These are phyloP conservation scores for Aspergillus sp. DNA, from an alignment of 2,329 filamentous ascomycete genomes.

Conservation along the genomic window DNA sequence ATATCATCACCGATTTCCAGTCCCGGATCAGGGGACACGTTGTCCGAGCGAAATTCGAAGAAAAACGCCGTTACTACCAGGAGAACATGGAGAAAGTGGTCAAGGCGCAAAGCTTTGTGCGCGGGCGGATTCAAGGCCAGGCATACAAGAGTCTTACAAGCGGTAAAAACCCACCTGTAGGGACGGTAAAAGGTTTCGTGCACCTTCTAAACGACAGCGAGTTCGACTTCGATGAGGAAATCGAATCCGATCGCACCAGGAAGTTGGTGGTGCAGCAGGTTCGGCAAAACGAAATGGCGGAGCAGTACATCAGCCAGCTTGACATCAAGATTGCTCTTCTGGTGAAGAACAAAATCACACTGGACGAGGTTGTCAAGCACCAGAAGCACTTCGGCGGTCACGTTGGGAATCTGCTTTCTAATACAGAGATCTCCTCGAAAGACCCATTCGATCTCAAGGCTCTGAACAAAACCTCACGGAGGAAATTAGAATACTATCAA, in stretches of 20 bases:
- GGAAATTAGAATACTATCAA: conserved; percentile 95
- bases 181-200: conserved; percentile 96
- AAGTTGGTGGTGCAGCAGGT: conserved; percentile 98
- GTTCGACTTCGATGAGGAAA: conserved; percentile 98
- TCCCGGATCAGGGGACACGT: conserved; percentile 70
- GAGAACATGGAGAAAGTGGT: conserved; percentile 99
- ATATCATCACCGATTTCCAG: conserved; percentile 73
- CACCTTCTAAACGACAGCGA: conserved; percentile 97
- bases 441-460: conserved; percentile 97
- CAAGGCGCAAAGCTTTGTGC: conserved; percentile 96
- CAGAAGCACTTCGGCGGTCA: conserved; percentile 95
- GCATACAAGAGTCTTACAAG: conserved; percentile 96
- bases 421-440: conserved; percentile 80
- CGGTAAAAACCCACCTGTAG: conserved; percentile 94
- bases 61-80: conserved; percentile 85
- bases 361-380: conserved; percentile 96
- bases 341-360: conserved; percentile 98
- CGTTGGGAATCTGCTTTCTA: conserved; percentile 79
- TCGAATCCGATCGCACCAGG: conserved; percentile 91
- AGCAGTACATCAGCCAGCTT: conserved; percentile 96
- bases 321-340: conserved; percentile 98
- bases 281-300: conserved; percentile 91
- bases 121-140: conserved; percentile 92
- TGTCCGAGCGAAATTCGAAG: conserved; percentile 72
- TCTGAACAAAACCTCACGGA: conserved; percentile 91